phyloP scores from a whole-genome alignment of 257 asterid species.

The Ilex asprella region DNA sequence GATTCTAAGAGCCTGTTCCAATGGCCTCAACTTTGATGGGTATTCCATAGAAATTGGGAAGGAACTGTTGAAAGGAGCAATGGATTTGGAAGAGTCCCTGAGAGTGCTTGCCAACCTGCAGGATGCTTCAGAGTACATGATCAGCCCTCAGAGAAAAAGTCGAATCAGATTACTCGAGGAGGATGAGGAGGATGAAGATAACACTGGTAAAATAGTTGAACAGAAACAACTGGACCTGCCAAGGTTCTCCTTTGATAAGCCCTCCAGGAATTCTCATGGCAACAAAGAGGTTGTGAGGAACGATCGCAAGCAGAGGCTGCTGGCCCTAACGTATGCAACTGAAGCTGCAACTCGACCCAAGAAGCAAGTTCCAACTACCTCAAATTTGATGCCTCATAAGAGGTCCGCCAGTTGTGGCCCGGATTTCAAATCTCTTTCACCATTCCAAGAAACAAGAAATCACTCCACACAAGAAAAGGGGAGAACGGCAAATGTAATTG shows the following conservation, averaged over 20 bases:
- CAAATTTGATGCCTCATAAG: conserved; percentile 32
- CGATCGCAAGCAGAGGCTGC: conserved; percentile 26
- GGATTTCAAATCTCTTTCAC: conserved; percentile 23
- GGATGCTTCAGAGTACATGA: conserved; percentile 42
- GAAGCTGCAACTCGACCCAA: conserved; percentile 23
- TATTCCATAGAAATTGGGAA: conserved; percentile 68
- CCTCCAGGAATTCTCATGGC: conserved; percentile 24
- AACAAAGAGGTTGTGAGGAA: conserved; percentile 23
- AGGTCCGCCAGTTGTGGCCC: conserved; percentile 51
- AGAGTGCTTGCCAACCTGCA: conserved; percentile 68
- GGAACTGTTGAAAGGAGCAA: conserved; percentile 73
- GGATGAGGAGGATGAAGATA: conserved; percentile 50
- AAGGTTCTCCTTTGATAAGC: conserved; percentile 74
- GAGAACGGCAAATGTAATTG: conserved; percentile 75
- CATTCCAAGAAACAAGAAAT: conserved; percentile 21
- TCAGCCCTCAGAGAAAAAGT: conserved; percentile 30
- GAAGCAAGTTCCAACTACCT: conserved; percentile 20
- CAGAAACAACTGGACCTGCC: conserved; percentile 62
- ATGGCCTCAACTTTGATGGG: conserved; percentile 50
- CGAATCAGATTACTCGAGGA: conserved; percentile 60
- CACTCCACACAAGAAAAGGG: conserved; percentile 42
- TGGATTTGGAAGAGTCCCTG: conserved; percentile 75
- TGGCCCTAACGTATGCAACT: conserved; percentile 38
- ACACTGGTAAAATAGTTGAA: conserved; percentile 25
- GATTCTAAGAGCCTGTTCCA: conserved; percentile 53